Base-by-base conservation (phyloP, 441 rosid species). In the Populus trichocarpa region DNA sequence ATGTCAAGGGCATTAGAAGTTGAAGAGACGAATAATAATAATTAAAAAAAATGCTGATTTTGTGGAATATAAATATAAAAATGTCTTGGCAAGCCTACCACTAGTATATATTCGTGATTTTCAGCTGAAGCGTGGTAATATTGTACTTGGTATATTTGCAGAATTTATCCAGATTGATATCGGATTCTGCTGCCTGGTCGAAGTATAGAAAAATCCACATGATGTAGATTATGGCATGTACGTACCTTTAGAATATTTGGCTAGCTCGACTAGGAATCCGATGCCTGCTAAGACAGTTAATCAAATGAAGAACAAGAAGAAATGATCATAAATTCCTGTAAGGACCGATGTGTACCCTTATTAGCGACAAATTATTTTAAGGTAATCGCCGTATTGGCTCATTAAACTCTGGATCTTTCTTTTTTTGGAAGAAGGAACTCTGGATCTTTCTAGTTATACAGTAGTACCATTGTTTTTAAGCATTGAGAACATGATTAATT, bases 371-470 rank as follows among this genome's bases (percentile, higher is more conserved):
- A 65, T 40, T 61, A 26, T 4, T 53, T 6, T 66, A 65, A 74
- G 63, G 22, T 3, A 35, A 53, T 8, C 53, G 68, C 50, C 13
- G 42, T 82, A 50, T 77, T 73, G 61, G 73, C 40, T 63, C 32
- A 35, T 68, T 70, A 78, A 65, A 50, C 28, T 75, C 8, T 26
- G 36, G 38, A 68, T 53, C 50, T 33, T 33, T 26, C 28, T 26
- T 26, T 26, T 26, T 26, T 26, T 25, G 26, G 26, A 26, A 26
- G 26, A 26, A 26, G 26, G 74, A 65, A 46, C 36, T 75, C 8
- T 26, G 36, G 38, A 68, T 53, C 50, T 59, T 72, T 30, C 80
- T 78, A 76, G 10, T 53, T 64, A 36, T 72, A 78, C 71, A 69
- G 72, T 13, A 69, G 72, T 13, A 23, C 23, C 7, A n/a, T 72